phyloP scores from a whole-genome alignment of 257 asterid genomes.

The Leonotis leonurus region DNA sequence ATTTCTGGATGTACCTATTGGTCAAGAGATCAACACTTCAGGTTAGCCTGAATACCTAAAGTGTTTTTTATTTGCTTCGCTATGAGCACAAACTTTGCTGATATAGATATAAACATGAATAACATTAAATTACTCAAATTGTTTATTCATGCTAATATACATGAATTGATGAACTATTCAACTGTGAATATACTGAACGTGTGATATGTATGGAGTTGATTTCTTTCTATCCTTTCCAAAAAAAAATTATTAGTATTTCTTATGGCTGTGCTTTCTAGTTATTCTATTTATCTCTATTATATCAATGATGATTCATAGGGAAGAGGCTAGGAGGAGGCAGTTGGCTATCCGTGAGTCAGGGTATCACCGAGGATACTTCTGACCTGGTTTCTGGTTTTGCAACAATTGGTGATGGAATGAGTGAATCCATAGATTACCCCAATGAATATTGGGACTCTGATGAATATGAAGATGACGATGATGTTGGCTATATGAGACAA shows the following conservation, averaged over 20 bases:
- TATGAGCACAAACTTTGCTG: background rate
- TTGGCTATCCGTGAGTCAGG: slow-evolving; percentile 96
- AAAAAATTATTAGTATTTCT: background rate
- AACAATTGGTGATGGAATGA: slow-evolving; percentile 86
- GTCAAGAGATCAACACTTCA: slow-evolving; percentile 71
- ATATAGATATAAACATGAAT: background rate
- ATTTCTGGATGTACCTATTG: slow-evolving; percentile 88
- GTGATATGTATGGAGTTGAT: slow-evolving; percentile 1
- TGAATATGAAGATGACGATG: slow-evolving; percentile 94
- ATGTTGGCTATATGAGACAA: slow-evolving; percentile 93
- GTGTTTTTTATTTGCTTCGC: slow-evolving; percentile 4
- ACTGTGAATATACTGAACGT: background rate
- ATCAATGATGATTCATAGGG: slow-evolving; percentile 32
- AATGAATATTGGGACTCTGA: slow-evolving; percentile 98
- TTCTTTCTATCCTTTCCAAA: background rate
- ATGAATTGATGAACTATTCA: background rate
- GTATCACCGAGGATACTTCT: slow-evolving; percentile 90
- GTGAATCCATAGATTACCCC: slow-evolving; percentile 80
- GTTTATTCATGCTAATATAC: background rate
- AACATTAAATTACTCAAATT: background rate
- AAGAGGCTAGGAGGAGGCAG: slow-evolving; percentile 65
- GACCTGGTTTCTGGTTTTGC: slow-evolving; percentile 98
- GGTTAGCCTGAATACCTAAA: slow-evolving; percentile 38
- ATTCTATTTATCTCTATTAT: slow-evolving; percentile 17
- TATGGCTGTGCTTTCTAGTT: slow-evolving; percentile 8